Evolutionary conservation across 768 basidiomycete species (phyloP).

Genomic region (Naematelia aurantialba): DNA sequence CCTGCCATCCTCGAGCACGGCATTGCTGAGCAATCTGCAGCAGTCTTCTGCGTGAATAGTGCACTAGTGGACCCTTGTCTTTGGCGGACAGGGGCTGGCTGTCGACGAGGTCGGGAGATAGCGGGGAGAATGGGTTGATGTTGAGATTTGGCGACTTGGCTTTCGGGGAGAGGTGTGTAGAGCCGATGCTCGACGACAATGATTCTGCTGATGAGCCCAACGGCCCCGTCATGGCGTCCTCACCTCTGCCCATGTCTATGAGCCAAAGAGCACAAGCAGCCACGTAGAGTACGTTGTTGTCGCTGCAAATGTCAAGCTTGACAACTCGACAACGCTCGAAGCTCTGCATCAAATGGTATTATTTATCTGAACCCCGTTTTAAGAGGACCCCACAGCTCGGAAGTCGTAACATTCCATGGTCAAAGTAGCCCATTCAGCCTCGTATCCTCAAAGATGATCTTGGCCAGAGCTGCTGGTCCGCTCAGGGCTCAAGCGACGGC

Average conservation of each 20-base stretch:
- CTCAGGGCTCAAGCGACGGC: not conserved
- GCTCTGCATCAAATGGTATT: no score
- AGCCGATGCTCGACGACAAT: not conserved
- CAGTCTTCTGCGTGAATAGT: slow-evolving; percentile 9
- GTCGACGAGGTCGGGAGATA: slow-evolving; percentile 27
- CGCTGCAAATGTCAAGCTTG: no score
- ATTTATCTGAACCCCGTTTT: no score
- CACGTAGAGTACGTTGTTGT: no score
- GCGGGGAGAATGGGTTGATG: slow-evolving; percentile 24
- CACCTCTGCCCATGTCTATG: slow-evolving; percentile 5
- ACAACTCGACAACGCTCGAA: no score
- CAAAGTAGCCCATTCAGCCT: no score
- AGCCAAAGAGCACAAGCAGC: no score
- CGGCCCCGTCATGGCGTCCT: not conserved
- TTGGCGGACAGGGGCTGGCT: not conserved
- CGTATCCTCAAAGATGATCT: not conserved
- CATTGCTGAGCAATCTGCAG: slow-evolving; percentile 25
- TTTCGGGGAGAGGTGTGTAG: slow-evolving; percentile 12
- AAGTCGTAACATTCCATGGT: no score
- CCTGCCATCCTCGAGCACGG: slow-evolving; percentile 9
- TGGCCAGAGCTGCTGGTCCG: not conserved
- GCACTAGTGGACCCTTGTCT: not conserved
- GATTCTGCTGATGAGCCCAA: not conserved
- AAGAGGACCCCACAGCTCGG: no score
- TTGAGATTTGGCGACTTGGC: slow-evolving; percentile 10